Base-by-base conservation (phyloP, 371 early-diverging fungal genomes). In the Nematocida ironsii region DNA sequence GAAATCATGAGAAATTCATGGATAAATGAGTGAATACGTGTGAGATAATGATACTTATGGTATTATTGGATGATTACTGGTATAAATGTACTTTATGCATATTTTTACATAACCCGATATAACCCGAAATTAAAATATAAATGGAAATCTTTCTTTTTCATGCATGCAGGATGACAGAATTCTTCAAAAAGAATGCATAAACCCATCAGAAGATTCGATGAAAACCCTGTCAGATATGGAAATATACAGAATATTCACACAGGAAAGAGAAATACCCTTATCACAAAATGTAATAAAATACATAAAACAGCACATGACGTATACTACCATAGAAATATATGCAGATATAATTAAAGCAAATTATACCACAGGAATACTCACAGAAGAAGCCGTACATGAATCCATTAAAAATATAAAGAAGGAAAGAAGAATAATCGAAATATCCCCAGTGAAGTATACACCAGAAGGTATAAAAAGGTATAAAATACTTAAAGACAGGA, bases 401-500 rank as follows among this genome's bases (percentile, higher is more conserved):
- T 70, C 56, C 13, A 48, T 48, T 11, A 42, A 47, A n/a, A 40
- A 57, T 47, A 44, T 7, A 27, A 5, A 18, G 44, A 50, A 70
- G n/a, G 18, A 39, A 27, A 45, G 44, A 23, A 44, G 20, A n/a
- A 69, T 5, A 54, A 40, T 50, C 50, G 55, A 58, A 45, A 23
- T 47, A 16, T 9, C 5, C 18, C 42, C 52, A 23, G 71, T 39
- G 57, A 55, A 20, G 27, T 64, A 64, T 42, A 45, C 5, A 42
- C 64, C 64, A 58, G 72, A 71, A 5, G 74, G 74, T n/a, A 20
- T 54, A 23, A 20, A 7, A 7, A 5, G 67, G 40, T 70, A 70
- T 25, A 40, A 20, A 33, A 20, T 54, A 1, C 61, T 67, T 6
- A 69, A 57, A 72, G 57, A 70, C 50, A 58, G 71, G 39, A 23